Conservation (phyloP, 805 yeast genomes). For the Kluyveromyces lactis region DNA sequence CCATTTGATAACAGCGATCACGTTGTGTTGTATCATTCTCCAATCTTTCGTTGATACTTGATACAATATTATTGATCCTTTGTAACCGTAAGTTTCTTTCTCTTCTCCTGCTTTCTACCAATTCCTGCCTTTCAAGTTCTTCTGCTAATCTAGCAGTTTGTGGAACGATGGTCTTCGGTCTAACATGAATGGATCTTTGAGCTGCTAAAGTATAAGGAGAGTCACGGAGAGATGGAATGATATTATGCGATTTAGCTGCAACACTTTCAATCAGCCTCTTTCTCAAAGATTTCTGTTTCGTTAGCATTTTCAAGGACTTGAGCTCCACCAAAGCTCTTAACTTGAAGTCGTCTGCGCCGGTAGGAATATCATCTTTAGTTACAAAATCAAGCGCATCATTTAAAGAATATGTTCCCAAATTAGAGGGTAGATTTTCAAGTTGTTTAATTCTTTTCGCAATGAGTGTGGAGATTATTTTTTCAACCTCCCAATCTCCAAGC, state of each 20-base stretch:
- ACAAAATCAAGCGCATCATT: slow-evolving; percentile 35
- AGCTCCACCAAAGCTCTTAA: slow-evolving; percentile 62
- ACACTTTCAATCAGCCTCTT: slow-evolving; percentile 47
- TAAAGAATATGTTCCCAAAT: slow-evolving; percentile 49
- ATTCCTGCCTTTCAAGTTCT: slow-evolving; percentile 65
- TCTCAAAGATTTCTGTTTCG: slow-evolving; percentile 64
- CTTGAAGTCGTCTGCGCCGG: slow-evolving; percentile 48
- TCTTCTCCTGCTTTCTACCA: slow-evolving; percentile 45
- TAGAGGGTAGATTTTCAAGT: slow-evolving; percentile 60
- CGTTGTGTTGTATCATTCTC: slow-evolving; percentile 16
- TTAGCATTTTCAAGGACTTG: slow-evolving; percentile 54
- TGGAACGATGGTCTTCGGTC: slow-evolving; percentile 61
- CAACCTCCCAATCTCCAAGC: slow-evolving; percentile 44
- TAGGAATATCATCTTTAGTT: slow-evolving; percentile 38
- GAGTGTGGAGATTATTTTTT: slow-evolving; percentile 44
- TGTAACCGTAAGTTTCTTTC: slow-evolving; percentile 44
- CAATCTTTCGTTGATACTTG: slow-evolving; percentile 24
- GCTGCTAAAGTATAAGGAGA: slow-evolving; percentile 56
- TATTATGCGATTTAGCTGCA: slow-evolving; percentile 49
- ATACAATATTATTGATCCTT: slow-evolving; percentile 36
- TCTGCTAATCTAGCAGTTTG: slow-evolving; percentile 71
- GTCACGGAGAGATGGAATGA: slow-evolving; percentile 40
- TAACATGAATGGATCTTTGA: slow-evolving; percentile 57
- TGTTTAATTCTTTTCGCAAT: slow-evolving; percentile 51
- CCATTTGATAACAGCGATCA: slow-evolving; percentile 26